A percentile compares a stretch with the other conserved stretches of the same genome.
Evolutionary conservation across 805 yeast species (phyloP).

Genomic region (Metschnikowia chrysomelidarum): DNA sequence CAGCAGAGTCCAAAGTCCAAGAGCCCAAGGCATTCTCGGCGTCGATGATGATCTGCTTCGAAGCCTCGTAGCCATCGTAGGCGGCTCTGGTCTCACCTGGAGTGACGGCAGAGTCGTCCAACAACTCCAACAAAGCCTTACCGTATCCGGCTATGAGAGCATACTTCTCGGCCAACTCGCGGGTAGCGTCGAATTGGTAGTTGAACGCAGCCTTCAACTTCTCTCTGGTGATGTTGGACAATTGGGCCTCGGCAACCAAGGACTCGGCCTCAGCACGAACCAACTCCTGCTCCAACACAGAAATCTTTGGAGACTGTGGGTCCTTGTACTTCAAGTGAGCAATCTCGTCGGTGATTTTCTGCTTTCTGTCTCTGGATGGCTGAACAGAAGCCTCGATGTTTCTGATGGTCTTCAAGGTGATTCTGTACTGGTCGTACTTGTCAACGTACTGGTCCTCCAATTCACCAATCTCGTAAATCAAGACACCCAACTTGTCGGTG

Average conservation of each 20-base stretch:
- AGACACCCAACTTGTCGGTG: slow-evolving; percentile 95
- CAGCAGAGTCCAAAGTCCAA: slow-evolving; percentile 96
- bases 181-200: slow-evolving; percentile 92
- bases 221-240: slow-evolving; percentile 96
- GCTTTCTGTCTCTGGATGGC: slow-evolving; percentile 97
- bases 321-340: slow-evolving; percentile 98
- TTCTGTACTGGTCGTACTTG: slow-evolving; percentile 96
- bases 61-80: slow-evolving; percentile 97
- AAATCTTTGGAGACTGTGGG: slow-evolving; percentile 94
- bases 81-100: slow-evolving; percentile 99
- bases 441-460: slow-evolving; percentile 97
- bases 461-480: slow-evolving; percentile 95
- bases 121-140: slow-evolving; percentile 91
- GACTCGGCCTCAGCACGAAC: slow-evolving; percentile 99
- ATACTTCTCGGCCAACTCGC: slow-evolving; percentile 93
- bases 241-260: slow-evolving; percentile 97
- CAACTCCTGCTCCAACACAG: slow-evolving; percentile 94
- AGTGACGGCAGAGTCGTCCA: slow-evolving; percentile 95
- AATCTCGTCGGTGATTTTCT: slow-evolving; percentile 94
- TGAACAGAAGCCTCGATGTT: slow-evolving; percentile 97
- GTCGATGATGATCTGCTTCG: slow-evolving; percentile 96
- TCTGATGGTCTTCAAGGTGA: slow-evolving; percentile 90
- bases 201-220: slow-evolving; percentile 95
- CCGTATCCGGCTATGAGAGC: slow-evolving; percentile 99
- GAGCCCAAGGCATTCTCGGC: slow-evolving; percentile 93